Percentiles rank a stretch among this genome's conserved stretches.
These are phyloP conservation scores for Mucor irregularis DNA, from an alignment of 371 early-diverging fungal species.

Conservation along the genomic window DNA sequence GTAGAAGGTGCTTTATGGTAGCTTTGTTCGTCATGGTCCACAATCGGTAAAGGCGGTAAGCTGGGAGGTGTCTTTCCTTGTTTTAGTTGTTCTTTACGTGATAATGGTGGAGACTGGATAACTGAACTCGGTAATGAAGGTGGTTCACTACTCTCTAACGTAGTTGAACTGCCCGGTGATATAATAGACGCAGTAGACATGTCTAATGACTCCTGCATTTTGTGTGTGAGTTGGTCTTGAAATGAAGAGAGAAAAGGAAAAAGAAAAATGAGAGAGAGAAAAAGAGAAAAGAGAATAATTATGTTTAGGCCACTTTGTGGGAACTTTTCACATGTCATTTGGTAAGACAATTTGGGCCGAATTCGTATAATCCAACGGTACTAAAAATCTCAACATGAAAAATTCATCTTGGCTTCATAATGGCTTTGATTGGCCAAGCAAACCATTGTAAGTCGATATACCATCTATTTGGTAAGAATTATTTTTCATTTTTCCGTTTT, in stretches of 20 bases:
- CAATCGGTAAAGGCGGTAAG: neutral
- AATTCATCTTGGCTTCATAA: neutral
- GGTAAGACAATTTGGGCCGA: neutral
- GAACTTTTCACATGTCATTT: slow-evolving; percentile 10
- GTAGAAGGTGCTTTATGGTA: slow-evolving; percentile 18
- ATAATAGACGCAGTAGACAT: slow-evolving; percentile 42
- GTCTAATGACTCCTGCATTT: slow-evolving; percentile 24
- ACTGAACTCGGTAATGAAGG: neutral
- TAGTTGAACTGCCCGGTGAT: neutral
- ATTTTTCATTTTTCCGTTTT: slow-evolving; percentile 1
- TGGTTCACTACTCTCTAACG: neutral
- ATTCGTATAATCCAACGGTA: neutral
- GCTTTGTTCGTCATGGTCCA: neutral
- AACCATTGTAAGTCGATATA: too few relatives aligned
- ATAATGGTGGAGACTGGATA: slow-evolving; percentile 3
- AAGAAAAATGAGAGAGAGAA: too few relatives aligned
- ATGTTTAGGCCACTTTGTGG: slow-evolving; percentile 2
- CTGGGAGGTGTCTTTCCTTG: neutral
- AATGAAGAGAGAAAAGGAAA: too few relatives aligned
- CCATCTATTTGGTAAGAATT: too few relatives aligned
- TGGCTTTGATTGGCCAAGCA: too few relatives aligned
- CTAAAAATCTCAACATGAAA: neutral
- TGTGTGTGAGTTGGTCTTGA: neutral
- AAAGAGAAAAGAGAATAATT: neutral
- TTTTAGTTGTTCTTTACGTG: neutral